Evolutionary conservation across 2,329 filamentous ascomycete species (phyloP).

Genomic region (Knufia fluminis): DNA sequence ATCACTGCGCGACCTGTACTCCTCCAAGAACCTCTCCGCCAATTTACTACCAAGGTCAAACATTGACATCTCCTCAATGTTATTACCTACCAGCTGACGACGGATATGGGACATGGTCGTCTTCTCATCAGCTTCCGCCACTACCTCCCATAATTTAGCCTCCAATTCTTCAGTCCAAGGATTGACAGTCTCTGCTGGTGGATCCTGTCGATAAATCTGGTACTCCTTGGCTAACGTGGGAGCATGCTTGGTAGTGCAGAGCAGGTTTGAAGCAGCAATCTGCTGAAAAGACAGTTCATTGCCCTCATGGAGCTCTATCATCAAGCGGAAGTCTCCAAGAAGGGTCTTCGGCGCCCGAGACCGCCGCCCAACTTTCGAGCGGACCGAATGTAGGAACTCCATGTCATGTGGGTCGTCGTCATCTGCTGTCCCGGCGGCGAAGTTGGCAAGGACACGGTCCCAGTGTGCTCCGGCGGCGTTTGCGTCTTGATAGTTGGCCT

Average conservation of each 20-base stretch:
- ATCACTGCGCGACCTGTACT: neutral
- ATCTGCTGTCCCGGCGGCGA: conserved; percentile 8
- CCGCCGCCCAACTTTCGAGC: conserved; percentile 5
- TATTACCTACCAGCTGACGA: neutral
- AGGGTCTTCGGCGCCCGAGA: conserved; percentile 10
- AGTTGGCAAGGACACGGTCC: conserved; percentile 11
- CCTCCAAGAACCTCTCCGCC: conserved; percentile 17
- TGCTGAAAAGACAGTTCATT: conserved; percentile 18
- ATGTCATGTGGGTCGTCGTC: conserved; percentile 19
- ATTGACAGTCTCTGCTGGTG: neutral
- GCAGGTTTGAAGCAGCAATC: conserved; percentile 14
- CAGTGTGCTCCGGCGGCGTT: conserved; percentile 16
- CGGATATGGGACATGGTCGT: neutral
- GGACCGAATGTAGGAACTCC: conserved; percentile 14
- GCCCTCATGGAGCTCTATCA: conserved; percentile 21
- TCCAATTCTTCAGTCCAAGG: neutral
- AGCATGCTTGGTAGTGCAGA: conserved; percentile 14
- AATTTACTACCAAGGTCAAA: conserved; percentile 11
- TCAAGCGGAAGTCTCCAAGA: conserved; percentile 16
- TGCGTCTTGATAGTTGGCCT: conserved; percentile 11
- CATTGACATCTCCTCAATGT: neutral
- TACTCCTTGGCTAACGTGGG: conserved; percentile 15
- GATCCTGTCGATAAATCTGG: conserved; percentile 12
- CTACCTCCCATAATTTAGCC: neutral
- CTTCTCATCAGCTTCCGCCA: neutral